These are phyloP conservation scores for Coprinopsis strossmayeri DNA, from an alignment of 768 basidiomycete genomes.

Conservation along the genomic window DNA sequence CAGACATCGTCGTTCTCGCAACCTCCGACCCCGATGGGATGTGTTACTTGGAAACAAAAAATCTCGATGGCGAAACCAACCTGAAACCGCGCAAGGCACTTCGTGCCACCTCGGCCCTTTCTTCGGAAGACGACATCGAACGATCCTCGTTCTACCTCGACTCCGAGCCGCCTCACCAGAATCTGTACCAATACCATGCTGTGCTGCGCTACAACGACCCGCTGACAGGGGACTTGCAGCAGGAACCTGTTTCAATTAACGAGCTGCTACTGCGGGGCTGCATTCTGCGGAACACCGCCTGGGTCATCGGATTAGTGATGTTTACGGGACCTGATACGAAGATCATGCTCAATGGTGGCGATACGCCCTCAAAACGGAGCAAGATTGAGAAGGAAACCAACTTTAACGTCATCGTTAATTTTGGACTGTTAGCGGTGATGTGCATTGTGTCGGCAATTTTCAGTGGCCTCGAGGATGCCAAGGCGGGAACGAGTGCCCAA, in stretches of 20 bases:
- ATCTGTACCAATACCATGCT: constrained; percentile 86
- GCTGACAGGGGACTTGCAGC: constrained; percentile 42
- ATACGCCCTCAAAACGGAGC: constrained; percentile 91
- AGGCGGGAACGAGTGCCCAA: constrained; percentile 55
- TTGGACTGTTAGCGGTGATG: constrained; percentile 68
- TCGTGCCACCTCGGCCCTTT: constrained; percentile 66
- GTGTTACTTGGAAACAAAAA: constrained; percentile 98
- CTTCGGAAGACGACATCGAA: constrained; percentile 86
- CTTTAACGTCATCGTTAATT: constrained; percentile 96
- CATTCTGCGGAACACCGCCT: constrained; percentile 80
- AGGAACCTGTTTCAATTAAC: constrained; percentile 80
- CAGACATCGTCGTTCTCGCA: constrained; percentile 88
- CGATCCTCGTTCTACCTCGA: constrained; percentile 84
- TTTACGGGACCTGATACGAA: constrained; percentile 93
- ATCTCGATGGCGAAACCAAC: constrained; percentile 96
- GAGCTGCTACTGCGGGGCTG: constrained; percentile 91
- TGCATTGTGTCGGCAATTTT: constrained; percentile 71
- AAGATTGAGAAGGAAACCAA: constrained; percentile 99
- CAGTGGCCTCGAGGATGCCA: constrained; percentile 64
- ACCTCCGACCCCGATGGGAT: constrained; percentile 88
- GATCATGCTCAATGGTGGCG: constrained; percentile 89
- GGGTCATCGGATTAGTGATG: constrained; percentile 91
- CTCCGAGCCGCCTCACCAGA: constrained; percentile 90
- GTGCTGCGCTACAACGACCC: constrained; percentile 70
- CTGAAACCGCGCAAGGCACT: constrained; percentile 80